A percentile compares a stretch with the other conserved stretches of the same genome.
Conservation (phyloP, 306 rosid species). For the Biancaea sappan region DNA sequence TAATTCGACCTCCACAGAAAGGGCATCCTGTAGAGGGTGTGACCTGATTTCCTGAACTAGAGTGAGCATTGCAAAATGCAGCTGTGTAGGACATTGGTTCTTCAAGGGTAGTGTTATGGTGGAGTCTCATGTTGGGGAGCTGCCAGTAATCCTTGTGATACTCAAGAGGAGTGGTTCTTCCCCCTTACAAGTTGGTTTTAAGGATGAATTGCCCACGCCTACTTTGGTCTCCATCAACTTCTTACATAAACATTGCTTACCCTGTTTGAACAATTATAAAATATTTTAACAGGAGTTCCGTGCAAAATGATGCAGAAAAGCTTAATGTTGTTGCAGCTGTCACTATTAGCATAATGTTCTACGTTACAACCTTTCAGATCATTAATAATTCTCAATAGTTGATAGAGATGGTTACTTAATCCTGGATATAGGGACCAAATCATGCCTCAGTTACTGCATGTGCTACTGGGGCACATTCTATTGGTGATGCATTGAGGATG, state of each 20-base stretch:
- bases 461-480: conserved; percentile 94
- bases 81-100: no score
- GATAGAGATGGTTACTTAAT: conserved; percentile 20
- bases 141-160: no score
- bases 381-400: conserved; percentile 17
- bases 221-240: no score
- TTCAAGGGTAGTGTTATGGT: no score
- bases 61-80: no score
- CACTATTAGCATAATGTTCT: conserved; percentile 21
- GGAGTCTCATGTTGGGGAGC: no score
- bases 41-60: no score
- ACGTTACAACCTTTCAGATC: conserved; percentile 1
- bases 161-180: no score
- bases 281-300: conserved; percentile 3
- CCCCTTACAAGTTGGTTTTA: no score
- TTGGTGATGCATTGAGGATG: conserved; percentile 96
- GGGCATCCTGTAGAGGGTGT: no score
- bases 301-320: conserved; percentile 12
- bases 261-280: conserved; percentile 10
- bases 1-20: no score
- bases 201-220: no score
- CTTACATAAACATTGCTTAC: neutral
- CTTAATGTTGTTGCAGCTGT: conserved; percentile 30
- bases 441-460: conserved; percentile 96
- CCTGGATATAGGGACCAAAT: conserved; percentile 75